phyloP scores from a whole-genome alignment of 2,329 filamentous ascomycete species.

The Fusarium sp. region DNA sequence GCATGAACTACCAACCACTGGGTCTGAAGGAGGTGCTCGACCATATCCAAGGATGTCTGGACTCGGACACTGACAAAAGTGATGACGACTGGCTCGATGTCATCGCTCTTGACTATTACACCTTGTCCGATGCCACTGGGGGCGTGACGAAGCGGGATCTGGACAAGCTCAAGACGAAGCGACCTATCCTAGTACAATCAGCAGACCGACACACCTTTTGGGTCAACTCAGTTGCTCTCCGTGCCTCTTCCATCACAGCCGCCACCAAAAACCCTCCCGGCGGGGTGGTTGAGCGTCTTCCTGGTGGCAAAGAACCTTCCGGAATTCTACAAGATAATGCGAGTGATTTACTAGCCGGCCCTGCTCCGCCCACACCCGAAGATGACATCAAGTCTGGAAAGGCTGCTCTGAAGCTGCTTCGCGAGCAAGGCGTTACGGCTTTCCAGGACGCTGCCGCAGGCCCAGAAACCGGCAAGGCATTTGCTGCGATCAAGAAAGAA shows the following conservation, averaged over 20 bases:
- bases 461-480: neutral
- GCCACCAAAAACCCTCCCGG: neutral
- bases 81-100: neutral
- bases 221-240: neutral
- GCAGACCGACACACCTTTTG: neutral
- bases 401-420: neutral
- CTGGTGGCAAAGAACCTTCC: neutral
- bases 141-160: neutral
- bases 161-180: neutral
- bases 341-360: neutral
- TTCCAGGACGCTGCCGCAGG: neutral
- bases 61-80: neutral
- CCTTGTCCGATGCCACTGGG: neutral
- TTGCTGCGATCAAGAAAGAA: neutral
- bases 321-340: neutral
- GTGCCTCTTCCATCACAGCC: neutral
- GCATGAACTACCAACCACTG: neutral
- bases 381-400: neutral
- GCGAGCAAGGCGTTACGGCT: neutral
- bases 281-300: neutral
- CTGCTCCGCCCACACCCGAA: neutral
- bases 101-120: neutral
- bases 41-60: neutral
- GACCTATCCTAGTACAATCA: neutral
- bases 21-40: neutral